Conservation (phyloP, 352 stramenopile species). For the Globisporangium orthogonon region DNA sequence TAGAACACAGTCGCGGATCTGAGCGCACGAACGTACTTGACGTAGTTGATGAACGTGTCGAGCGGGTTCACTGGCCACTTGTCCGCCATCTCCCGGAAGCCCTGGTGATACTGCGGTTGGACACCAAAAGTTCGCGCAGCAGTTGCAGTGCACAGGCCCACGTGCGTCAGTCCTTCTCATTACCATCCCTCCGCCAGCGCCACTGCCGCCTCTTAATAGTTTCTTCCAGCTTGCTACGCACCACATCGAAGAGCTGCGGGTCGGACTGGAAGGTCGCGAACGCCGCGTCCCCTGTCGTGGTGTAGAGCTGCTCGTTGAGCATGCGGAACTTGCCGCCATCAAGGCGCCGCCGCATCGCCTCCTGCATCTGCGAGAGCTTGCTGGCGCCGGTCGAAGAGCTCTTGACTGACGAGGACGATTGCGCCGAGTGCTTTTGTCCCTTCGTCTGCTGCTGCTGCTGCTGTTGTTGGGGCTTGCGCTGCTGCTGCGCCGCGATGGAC, state of each 20-base stretch:
- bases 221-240: constrained; percentile 12
- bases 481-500: constrained; percentile 1
- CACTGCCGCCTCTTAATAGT: too few relatives aligned
- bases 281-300: constrained; percentile 83
- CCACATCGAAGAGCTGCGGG: constrained; percentile 93
- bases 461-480: constrained; percentile 3
- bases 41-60: constrained; percentile 94
- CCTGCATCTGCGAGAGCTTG: constrained; percentile 56
- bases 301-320: constrained; percentile 99
- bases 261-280: constrained; percentile 92
- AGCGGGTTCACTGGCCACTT: constrained; percentile 97
- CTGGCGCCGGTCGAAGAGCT: constrained; percentile 15
- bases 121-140: too few relatives aligned
- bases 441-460: not conserved
- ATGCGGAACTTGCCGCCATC: constrained; percentile 95
- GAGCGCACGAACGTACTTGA: constrained; percentile 59
- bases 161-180: too few relatives aligned
- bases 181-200: too few relatives aligned
- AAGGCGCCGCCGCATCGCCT: constrained; percentile 85
- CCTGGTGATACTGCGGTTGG: constrained; percentile 89
- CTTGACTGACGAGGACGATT: not conserved
- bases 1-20: too few relatives aligned
- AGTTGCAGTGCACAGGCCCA: too few relatives aligned
- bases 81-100: constrained; percentile 96
- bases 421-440: not conserved